Evolutionary conservation across 202 grass and related monocot species (phyloP).

Genomic region (Miscanthus sacchariflorus): DNA sequence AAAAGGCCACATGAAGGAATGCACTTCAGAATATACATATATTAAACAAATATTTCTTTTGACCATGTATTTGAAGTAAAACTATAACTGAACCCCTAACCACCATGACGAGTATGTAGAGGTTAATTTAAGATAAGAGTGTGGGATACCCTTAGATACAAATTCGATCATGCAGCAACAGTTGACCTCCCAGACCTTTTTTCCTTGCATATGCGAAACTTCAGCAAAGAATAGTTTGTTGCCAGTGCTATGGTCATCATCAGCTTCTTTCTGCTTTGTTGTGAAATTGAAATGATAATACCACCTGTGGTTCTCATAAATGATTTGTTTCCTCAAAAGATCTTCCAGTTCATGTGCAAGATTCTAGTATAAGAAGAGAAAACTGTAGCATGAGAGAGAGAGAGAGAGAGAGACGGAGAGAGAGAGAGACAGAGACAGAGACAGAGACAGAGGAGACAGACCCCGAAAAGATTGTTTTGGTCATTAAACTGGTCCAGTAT

Average conservation of each 20-base stretch:
- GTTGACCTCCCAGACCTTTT: background rate
- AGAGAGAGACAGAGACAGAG: too few relatives aligned
- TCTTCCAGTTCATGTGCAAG: constrained; percentile 17
- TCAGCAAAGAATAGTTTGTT: constrained; percentile 5
- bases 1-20: background rate
- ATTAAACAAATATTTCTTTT: background rate
- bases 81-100: background rate
- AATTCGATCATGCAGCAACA: background rate
- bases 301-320: background rate
- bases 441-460: background rate
- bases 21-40: background rate
- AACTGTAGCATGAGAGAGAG: background rate
- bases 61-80: background rate
- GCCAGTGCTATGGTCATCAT: background rate
- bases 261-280: background rate
- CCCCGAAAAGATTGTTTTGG: background rate
- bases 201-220: background rate
- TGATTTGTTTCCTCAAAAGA: background rate
- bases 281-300: constrained; percentile 33
- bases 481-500: constrained; percentile 7
- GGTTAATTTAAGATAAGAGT: background rate
- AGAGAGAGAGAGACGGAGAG: too few relatives aligned
- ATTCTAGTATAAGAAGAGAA: constrained; percentile 4
- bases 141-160: background rate
- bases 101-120: background rate